Evolutionary conservation across 2,329 filamentous ascomycete genomes (phyloP).

Genomic region (Ophiobolus disseminans): DNA sequence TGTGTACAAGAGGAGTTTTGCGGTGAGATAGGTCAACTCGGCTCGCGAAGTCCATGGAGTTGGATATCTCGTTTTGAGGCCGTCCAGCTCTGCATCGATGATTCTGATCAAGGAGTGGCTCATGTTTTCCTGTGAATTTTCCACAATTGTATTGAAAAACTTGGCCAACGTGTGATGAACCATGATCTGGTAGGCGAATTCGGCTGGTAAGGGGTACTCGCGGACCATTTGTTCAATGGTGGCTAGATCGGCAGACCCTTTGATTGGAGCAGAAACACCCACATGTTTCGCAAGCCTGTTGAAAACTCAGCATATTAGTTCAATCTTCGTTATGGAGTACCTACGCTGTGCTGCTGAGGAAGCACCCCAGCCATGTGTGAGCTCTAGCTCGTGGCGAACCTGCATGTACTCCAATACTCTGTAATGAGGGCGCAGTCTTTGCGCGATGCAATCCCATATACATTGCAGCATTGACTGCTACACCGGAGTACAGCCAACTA

Average conservation of each 20-base stretch:
- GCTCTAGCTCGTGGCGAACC: conserved; percentile 22
- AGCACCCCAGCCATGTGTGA: conserved; percentile 31
- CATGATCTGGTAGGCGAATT: conserved; percentile 31
- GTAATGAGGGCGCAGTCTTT: conserved; percentile 19
- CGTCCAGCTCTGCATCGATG: conserved; percentile 29
- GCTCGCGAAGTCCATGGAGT: conserved; percentile 22
- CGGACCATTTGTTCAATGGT: conserved; percentile 27
- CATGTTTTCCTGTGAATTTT: conserved; percentile 23
- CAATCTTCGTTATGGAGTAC: background rate
- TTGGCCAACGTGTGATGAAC: conserved; percentile 30
- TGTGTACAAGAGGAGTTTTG: conserved; percentile 29
- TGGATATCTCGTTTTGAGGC: conserved; percentile 18
- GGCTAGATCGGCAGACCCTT: conserved; percentile 19
- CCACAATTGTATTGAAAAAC: conserved; percentile 26
- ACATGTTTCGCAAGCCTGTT: conserved; percentile 26
- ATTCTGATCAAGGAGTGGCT: conserved; percentile 26
- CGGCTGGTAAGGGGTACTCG: conserved; percentile 19
- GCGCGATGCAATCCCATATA: conserved; percentile 29
- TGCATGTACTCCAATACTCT: conserved; percentile 23
- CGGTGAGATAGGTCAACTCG: conserved; percentile 21
- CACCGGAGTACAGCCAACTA: conserved; percentile 31
- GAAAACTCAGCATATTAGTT: background rate
- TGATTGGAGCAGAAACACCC: conserved; percentile 23
- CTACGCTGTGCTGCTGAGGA: conserved; percentile 26
- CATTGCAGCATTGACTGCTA: conserved; percentile 30